phyloP scores from a whole-genome alignment of 176 grass and related monocot species.

The Chrysopogon serrulatus region DNA sequence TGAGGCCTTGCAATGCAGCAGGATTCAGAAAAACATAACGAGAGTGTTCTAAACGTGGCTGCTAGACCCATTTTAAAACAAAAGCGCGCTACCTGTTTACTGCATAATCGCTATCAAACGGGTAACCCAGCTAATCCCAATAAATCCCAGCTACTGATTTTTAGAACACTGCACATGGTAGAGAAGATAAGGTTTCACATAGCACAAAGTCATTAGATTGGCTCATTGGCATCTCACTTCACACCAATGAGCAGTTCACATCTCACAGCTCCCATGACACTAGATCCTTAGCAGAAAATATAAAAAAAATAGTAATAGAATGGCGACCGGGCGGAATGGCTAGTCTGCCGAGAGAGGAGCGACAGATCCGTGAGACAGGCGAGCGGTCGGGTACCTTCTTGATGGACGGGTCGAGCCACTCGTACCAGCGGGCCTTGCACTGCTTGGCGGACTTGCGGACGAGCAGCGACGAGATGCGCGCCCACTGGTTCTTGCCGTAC shows the following conservation, averaged over 20 bases:
- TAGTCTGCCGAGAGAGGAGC: not conserved
- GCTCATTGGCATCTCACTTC: not conserved
- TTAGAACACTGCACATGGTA: not conserved
- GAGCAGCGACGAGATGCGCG: slow-evolving; percentile 76
- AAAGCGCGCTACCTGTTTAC: not conserved
- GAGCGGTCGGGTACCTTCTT: slow-evolving; percentile 30
- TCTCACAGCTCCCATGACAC: not conserved
- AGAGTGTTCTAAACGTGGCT: not conserved
- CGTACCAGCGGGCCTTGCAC: slow-evolving; percentile 84
- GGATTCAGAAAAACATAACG: not conserved
- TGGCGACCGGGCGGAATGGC: not conserved
- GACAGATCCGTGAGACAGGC: not conserved
- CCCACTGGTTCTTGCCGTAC: slow-evolving; percentile 90
- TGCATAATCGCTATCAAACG: not conserved
- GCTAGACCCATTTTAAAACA: not conserved
- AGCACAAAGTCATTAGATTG: not conserved
- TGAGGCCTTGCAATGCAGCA: not conserved
- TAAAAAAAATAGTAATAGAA: not conserved
- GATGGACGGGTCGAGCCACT: slow-evolving; percentile 74
- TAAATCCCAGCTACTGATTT: not conserved
- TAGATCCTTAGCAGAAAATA: not conserved
- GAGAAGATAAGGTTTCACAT: not conserved
- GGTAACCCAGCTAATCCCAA: not conserved
- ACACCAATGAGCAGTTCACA: not conserved
- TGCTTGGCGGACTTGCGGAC: slow-evolving; percentile 88